Base-by-base conservation (phyloP, 2,329 filamentous ascomycete genomes). In the Venturia pyrina region DNA sequence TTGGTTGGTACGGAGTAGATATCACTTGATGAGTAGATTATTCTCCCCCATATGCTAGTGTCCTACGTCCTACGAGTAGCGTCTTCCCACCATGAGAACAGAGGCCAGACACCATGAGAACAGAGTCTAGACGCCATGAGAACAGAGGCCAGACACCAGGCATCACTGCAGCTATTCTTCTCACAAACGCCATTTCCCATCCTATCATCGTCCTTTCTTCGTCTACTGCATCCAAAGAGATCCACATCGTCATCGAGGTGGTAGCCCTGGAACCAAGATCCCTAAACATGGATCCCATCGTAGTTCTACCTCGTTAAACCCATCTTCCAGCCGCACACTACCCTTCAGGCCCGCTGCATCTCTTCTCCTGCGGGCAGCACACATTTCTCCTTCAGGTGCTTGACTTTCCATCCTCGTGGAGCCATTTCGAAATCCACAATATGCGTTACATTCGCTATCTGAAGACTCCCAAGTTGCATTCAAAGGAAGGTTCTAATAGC, bases 361-460 rank as follows among this genome's bases (percentile, higher is more conserved):
- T 10, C 53, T n/a, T 37, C 32, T 17, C 15, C 41, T 43, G 13
- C 15, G 41, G 13, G 41, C 41, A 13, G 17, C 10, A 43, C 41
- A 15, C 41, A 1, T 43, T 43, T 43, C 41, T 43, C 41, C 11
- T 43, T 11, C 15, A 13, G 41, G 17, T 8, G 32, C 13, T 37
- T 19, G 17, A 7, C 19, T 37, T 28, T 8, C 32, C 13, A 5
- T 21, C 17, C 17, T 40, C 24, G 28, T 60, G 34, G 28, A 19
- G 53, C 15, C 53, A 19, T n/a, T 4, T 37, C 53, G 1, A 2
- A 37, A 10, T 4, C 19, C 1, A 57, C 21, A 61, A 40, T 43
- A 78, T 78, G 76, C 71, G 85, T 69, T 88, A 88, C 73, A 79
- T 90, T 70, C 86, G 87, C 68, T 89, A 89, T 70, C 79, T 90